Base-by-base conservation (phyloP, 2,329 filamentous ascomycete species). In the Fusarium luffae region DNA sequence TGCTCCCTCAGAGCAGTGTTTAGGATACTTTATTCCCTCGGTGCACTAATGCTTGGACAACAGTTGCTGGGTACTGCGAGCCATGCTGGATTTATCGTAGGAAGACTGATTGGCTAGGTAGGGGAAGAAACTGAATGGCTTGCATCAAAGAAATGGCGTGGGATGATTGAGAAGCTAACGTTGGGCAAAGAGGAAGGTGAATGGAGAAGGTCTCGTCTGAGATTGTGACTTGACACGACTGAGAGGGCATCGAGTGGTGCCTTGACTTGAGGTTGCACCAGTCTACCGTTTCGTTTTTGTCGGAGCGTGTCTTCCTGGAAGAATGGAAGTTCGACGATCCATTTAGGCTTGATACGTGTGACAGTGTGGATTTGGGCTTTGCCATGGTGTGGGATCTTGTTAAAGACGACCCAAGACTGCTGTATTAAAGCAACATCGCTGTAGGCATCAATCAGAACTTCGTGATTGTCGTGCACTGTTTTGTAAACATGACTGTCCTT, bases 181-280 rank as follows among this genome's bases (percentile, higher is more conserved):
- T 0, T 18, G 16, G 16, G 10, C 6, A 7, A 14, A 0, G 13
- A 32, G 5, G 5, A 9, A 37, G 9, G 1, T 11, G 2, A 18
- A 37, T 37, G 5, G 4, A 37, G 32, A 37, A 9, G 5, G 9
- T 37, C 5, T 18, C 16, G 5, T 4, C 21, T 21, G 21, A 21
- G 21, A 21, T 21, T 21, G 21, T 21, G 4, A 21, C 21, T 21
- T 21, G 21, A 21, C 21, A 21, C 21, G 21, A 21, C 21, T 21
- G 21, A 21, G 21, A 4, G 21, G 21, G 21, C 21, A 21, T 21
- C 21, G 21, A 21, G 32, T 37, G 9, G 16, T 37, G 32, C 5
- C 9, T 37, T 37, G 32, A 6, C 16, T 6, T 5, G 16, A 37
- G 16, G 32, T 37, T 37, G 16, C 16, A 37, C 16, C 32, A 18